These are phyloP conservation scores for Globisporangium cederbergense DNA, from an alignment of 352 stramenopile genomes.

Conservation along the genomic window DNA sequence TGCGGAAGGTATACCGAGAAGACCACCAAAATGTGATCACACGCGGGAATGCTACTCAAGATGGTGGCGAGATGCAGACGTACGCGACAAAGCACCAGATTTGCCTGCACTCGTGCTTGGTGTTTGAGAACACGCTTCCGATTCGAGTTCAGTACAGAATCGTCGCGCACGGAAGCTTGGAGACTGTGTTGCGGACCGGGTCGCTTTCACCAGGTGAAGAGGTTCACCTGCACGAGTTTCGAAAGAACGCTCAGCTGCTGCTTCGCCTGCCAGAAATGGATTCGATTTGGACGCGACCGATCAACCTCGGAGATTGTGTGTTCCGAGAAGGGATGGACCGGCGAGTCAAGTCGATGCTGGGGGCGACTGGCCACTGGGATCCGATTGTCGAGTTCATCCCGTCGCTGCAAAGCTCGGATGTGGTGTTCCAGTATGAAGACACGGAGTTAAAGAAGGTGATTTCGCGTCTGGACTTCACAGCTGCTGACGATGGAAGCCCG, in stretches of 20 bases:
- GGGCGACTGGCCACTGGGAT: slow-evolving; percentile 46
- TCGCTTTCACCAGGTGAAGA: slow-evolving; percentile 83
- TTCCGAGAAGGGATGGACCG: slow-evolving; percentile 76
- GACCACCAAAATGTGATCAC: slow-evolving; percentile 76
- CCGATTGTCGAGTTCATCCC: slow-evolving; percentile 73
- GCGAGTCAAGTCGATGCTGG: slow-evolving; percentile 58
- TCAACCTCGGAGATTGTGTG: slow-evolving; percentile 78
- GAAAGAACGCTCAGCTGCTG: slow-evolving; percentile 65
- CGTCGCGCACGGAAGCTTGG: slow-evolving; percentile 24
- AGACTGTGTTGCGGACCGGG: slow-evolving; percentile 46
- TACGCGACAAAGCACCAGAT: slow-evolving; percentile 90
- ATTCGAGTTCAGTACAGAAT: slow-evolving; percentile 85
- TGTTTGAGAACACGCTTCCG: slow-evolving; percentile 86
- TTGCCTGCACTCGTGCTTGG: slow-evolving; percentile 72
- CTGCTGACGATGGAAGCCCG: slow-evolving; percentile 76
- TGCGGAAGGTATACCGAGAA: slow-evolving; percentile 87
- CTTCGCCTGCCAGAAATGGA: slow-evolving; percentile 84
- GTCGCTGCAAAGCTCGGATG: slow-evolving; percentile 41
- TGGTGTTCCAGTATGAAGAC: slow-evolving; percentile 69
- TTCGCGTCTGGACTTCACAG: slow-evolving; percentile 81
- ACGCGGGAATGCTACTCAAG: slow-evolving; percentile 42
- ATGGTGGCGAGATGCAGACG: slow-evolving; percentile 51
- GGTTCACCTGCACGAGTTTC: slow-evolving; percentile 79
- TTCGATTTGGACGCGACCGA: slow-evolving; percentile 71
- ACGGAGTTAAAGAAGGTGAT: slow-evolving; percentile 59